Conservation (phyloP, 495 filamentous ascomycete species). For the Tuber umbilicatum region DNA sequence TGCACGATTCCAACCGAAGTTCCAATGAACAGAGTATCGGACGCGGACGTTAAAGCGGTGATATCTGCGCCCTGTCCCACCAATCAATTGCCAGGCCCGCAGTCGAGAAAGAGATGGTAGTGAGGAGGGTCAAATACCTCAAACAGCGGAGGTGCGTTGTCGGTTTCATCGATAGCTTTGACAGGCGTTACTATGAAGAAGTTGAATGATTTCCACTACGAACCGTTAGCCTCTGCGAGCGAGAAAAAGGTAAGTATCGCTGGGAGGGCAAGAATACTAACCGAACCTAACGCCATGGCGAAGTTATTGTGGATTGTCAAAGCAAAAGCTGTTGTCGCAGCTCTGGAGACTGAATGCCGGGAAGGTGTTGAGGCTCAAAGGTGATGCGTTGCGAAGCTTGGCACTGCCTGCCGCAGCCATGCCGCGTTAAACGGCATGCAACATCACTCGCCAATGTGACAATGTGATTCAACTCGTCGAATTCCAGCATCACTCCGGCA, state of each 20-base stretch:
- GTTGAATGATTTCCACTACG: conserved; percentile 96
- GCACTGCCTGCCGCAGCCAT: background rate
- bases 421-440: background rate
- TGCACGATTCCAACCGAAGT: conserved; percentile 76
- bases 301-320: background rate
- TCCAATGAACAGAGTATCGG: conserved; percentile 83
- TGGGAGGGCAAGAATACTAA: background rate
- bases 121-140: conserved; percentile 52
- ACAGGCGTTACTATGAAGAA: conserved; percentile 94
- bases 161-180: conserved; percentile 65
- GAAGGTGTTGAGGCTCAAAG: conserved; percentile 1
- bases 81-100: conserved; percentile 26
- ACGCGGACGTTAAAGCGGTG: conserved; percentile 70
- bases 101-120: conserved; percentile 48
- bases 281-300: conserved; percentile 3
- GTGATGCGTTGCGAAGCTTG: background rate
- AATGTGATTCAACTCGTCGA: background rate
- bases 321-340: background rate
- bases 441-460: background rate
- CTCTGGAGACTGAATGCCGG: background rate
- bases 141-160: conserved; percentile 53
- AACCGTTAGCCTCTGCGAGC: background rate
- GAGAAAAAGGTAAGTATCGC: background rate
- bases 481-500: background rate
- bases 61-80: conserved; percentile 53